Evolutionary conservation across 352 stramenopile species (phyloP).

Genomic region (Plasmopara muralis): DNA sequence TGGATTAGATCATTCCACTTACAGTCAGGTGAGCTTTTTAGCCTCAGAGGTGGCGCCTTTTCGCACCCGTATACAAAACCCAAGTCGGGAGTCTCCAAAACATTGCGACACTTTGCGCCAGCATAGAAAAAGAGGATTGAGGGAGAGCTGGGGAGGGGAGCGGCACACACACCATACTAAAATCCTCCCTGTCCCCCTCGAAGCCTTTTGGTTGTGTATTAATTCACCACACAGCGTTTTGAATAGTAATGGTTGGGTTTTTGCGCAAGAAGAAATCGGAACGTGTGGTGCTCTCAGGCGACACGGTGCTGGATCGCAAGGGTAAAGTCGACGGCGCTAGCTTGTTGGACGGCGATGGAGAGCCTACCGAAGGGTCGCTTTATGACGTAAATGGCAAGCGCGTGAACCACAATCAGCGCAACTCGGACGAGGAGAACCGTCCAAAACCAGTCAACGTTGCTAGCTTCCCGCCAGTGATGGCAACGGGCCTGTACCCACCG

Average conservation of each 20-base stretch:
- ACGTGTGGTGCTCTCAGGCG: conserved; percentile 54
- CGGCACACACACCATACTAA: conserved; percentile 27
- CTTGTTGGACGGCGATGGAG: conserved; percentile 74
- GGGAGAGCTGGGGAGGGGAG: conserved; percentile 14
- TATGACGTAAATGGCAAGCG: conserved; percentile 52
- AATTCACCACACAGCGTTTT: conserved; percentile 2
- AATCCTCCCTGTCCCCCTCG: conserved; percentile 23
- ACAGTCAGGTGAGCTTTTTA: conserved; percentile 10
- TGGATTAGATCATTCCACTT: conserved; percentile 17
- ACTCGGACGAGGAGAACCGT: conserved; percentile 61
- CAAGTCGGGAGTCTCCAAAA: conserved; percentile 16
- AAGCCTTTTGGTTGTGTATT: conserved; percentile 8
- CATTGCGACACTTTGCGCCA: conserved; percentile 29
- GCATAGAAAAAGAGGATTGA: conserved; percentile 19
- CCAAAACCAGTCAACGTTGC: conserved; percentile 22
- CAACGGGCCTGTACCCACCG: conserved; percentile 43
- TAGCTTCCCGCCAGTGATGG: conserved; percentile 39
- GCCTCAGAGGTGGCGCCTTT: conserved; percentile 23
- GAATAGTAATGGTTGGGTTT: conserved; percentile 60
- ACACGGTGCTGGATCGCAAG: conserved; percentile 77
- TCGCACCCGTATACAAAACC: conserved; percentile 2
- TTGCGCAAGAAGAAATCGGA: conserved; percentile 84
- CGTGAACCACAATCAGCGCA: conserved; percentile 36
- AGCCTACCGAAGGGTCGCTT: conserved; percentile 61
- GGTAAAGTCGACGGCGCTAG: conserved; percentile 78